A percentile compares a stretch with the other conserved stretches of the same genome.
Conservation (phyloP, 768 basidiomycete species). For the Phanerodontia chrysosporium region DNA sequence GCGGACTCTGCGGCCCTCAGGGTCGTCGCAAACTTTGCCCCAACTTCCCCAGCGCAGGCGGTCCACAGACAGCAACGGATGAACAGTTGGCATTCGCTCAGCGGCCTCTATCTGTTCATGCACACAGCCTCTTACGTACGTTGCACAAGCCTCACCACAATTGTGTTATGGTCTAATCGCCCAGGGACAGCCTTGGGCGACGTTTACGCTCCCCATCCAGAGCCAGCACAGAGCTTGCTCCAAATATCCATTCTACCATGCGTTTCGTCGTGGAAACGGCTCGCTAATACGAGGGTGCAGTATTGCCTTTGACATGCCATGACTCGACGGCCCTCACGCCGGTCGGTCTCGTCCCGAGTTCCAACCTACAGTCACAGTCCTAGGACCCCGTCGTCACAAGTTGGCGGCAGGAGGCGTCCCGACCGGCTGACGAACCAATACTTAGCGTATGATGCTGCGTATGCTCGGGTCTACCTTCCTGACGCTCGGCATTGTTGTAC, state of each 20-base stretch:
- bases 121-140: slow-evolving; percentile 4
- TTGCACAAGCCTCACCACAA: background rate
- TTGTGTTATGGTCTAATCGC: background rate
- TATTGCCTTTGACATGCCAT: background rate
- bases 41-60: background rate
- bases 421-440: background rate
- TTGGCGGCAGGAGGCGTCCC: background rate
- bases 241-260: background rate
- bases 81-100: background rate
- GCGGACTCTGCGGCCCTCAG: background rate
- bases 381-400: background rate
- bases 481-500: background rate
- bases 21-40: background rate
- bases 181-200: background rate
- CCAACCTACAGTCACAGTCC: background rate
- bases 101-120: background rate
- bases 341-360: background rate
- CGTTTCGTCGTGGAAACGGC: background rate
- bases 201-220: background rate
- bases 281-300: background rate
- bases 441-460: background rate
- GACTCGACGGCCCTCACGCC: background rate
- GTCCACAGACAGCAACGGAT: background rate
- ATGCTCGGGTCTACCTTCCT: background rate
- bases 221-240: background rate